Percentiles rank a stretch among this genome's conserved stretches.
These are phyloP conservation scores for Ambrosia artemisiifolia DNA, from an alignment of 129 eudicot species.

Conservation along the genomic window DNA sequence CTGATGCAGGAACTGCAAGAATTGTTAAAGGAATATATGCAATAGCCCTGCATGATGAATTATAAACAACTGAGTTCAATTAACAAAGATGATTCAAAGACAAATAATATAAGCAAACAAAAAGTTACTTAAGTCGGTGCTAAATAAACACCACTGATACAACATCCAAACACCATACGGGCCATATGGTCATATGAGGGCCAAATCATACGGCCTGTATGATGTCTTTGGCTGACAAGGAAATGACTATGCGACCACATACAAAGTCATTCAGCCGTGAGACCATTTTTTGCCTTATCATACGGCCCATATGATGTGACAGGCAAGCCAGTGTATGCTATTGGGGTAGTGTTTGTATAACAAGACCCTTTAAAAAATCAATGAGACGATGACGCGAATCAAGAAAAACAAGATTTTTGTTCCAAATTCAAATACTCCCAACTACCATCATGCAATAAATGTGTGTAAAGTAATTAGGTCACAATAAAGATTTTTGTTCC, in stretches of 20 bases:
- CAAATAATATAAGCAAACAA: not conserved
- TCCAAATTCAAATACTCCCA: not conserved
- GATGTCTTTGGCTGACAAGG: no score
- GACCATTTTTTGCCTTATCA: no score
- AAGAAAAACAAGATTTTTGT: not conserved
- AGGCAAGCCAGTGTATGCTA: no score
- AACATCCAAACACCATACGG: no score
- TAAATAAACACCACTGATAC: no score
- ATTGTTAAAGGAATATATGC: constrained; percentile 86
- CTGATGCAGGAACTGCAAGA: constrained; percentile 88
- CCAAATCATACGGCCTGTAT: no score
- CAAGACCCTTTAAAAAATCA: not conserved
- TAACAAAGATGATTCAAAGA: not conserved
- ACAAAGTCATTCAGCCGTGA: no score
- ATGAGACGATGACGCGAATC: not conserved
- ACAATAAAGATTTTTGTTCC: not conserved
- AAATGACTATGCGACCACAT: no score
- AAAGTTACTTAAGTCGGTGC: not conserved
- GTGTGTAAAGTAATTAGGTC: not conserved
- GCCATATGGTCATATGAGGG: no score
- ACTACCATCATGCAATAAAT: not conserved
- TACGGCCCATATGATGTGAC: no score
- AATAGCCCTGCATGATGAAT: constrained; percentile 57
- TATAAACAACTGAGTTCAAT: not conserved
- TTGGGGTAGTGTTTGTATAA: no score